Conservation (phyloP, 805 yeast species). For the Wickerhamomyces silvicola region DNA sequence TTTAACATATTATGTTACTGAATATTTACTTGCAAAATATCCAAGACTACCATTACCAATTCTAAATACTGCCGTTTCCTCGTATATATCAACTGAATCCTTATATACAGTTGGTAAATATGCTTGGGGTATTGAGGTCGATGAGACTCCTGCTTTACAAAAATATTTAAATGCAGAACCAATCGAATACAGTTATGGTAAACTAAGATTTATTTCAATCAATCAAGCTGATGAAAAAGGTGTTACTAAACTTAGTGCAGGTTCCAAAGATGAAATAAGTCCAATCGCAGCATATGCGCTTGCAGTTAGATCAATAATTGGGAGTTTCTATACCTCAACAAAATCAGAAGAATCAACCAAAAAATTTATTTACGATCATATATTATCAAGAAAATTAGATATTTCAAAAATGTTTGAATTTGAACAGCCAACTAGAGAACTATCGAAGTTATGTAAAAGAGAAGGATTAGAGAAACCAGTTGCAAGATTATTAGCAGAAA, state of each 20-base stretch:
- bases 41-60: slow-evolving; percentile 88
- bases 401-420: slow-evolving; percentile 71
- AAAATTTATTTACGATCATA: slow-evolving; percentile 63
- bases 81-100: slow-evolving; percentile 64
- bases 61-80: slow-evolving; percentile 66
- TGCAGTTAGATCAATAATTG: slow-evolving; percentile 76
- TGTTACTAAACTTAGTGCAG: slow-evolving; percentile 38
- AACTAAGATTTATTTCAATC: slow-evolving; percentile 43
- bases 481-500: slow-evolving; percentile 81
- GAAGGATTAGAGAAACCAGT: slow-evolving; percentile 70
- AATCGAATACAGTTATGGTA: slow-evolving; percentile 62
- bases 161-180: slow-evolving; percentile 66
- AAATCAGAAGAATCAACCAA: slow-evolving; percentile 53
- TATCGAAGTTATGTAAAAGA: slow-evolving; percentile 69
- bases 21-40: slow-evolving; percentile 64
- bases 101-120: slow-evolving; percentile 58
- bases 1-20: slow-evolving; percentile 68
- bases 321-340: slow-evolving; percentile 70
- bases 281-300: slow-evolving; percentile 41
- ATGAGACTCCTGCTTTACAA: slow-evolving; percentile 53
- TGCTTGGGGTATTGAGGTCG: slow-evolving; percentile 86
- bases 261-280: slow-evolving; percentile 19
- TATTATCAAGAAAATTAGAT: slow-evolving; percentile 78
- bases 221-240: slow-evolving; percentile 38
- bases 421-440: slow-evolving; percentile 79